Evolutionary conservation across 768 basidiomycete genomes (phyloP).

Genomic region (Serendipita vermifera): DNA sequence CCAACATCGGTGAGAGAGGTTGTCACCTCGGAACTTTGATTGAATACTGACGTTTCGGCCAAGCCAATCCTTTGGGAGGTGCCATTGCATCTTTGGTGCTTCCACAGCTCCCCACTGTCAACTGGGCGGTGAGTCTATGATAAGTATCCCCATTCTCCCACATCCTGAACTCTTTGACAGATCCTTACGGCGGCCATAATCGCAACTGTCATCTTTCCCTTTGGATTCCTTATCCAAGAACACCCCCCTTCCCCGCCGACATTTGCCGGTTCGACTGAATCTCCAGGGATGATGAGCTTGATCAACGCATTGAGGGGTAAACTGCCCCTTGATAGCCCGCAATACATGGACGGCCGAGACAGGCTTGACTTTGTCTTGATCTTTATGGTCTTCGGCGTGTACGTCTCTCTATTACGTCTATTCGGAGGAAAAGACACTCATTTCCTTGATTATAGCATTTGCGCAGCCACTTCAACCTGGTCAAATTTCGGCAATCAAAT

Average conservation of each 20-base stretch:
- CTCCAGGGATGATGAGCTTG: conserved; percentile 16
- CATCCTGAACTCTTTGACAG: conserved; percentile 25
- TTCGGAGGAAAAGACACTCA: too few relatives aligned
- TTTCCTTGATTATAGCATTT: too few relatives aligned
- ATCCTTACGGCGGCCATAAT: conserved; percentile 60
- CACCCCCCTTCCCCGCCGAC: conserved; percentile 66
- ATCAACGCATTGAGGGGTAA: conserved; percentile 17
- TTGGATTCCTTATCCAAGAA: conserved; percentile 44
- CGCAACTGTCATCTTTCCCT: conserved; percentile 47
- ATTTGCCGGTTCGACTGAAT: conserved; percentile 17
- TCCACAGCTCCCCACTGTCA: not conserved
- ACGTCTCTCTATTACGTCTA: conserved; percentile 45
- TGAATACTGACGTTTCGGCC: too few relatives aligned
- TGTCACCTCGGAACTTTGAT: too few relatives aligned
- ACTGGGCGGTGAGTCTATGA: conserved; percentile 1
- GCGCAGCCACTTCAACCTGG: not conserved
- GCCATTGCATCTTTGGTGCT: conserved; percentile 2
- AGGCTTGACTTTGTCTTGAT: conserved; percentile 58
- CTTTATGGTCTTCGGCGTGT: conserved; percentile 43
- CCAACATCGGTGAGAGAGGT: conserved; percentile 4
- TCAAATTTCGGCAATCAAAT: conserved; percentile 4
- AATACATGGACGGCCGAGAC: conserved; percentile 49
- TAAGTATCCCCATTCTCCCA: not conserved
- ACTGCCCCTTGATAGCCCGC: conserved; percentile 26
- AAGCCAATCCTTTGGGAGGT: conserved; percentile 1